These are phyloP conservation scores for Dalbergia oliveri DNA, from an alignment of 306 rosid species.

Conservation along the genomic window DNA sequence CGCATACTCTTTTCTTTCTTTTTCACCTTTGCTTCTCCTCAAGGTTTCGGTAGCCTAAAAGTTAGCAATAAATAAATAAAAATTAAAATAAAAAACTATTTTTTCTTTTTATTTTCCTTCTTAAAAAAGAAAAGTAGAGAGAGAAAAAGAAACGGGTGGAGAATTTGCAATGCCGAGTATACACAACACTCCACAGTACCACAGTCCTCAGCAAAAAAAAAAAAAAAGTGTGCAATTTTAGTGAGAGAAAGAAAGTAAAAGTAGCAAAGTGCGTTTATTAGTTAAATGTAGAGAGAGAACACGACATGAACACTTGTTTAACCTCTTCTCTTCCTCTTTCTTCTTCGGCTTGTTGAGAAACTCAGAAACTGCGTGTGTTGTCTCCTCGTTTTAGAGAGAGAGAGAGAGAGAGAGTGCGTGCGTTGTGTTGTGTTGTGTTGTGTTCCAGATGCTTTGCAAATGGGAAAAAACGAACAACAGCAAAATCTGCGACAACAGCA, in stretches of 20 bases:
- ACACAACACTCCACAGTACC: too few species aligned
- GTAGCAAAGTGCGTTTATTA: slow-evolving; percentile 27
- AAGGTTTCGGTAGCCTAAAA: slow-evolving; percentile 85
- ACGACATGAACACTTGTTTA: slow-evolving; percentile 49
- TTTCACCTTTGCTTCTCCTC: slow-evolving; percentile 78
- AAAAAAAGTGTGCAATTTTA: background rate
- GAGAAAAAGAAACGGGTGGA: too few species aligned
- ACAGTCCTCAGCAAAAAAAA: background rate
- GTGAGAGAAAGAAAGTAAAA: background rate
- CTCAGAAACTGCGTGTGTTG: slow-evolving; percentile 7
- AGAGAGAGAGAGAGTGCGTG: slow-evolving; percentile 11
- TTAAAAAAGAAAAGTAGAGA: too few species aligned
- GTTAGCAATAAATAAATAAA: slow-evolving; percentile 15
- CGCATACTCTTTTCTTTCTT: slow-evolving; percentile 39
- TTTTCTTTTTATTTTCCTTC: too few species aligned
- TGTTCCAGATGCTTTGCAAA: slow-evolving; percentile 60
- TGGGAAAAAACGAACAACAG: slow-evolving; percentile 53
- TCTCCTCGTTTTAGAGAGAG: too few species aligned
- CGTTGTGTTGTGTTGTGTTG: background rate
- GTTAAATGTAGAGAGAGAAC: slow-evolving; percentile 37
- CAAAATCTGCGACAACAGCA: slow-evolving; percentile 38
- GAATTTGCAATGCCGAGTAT: background rate
- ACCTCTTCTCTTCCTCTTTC: slow-evolving; percentile 10
- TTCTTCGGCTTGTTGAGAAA: too few species aligned
- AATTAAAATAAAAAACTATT: background rate